Percentiles rank a stretch among this genome's conserved stretches.
phyloP scores from a whole-genome alignment of 371 early-diverging fungal species.

The Apophysomyces ossiformis region DNA sequence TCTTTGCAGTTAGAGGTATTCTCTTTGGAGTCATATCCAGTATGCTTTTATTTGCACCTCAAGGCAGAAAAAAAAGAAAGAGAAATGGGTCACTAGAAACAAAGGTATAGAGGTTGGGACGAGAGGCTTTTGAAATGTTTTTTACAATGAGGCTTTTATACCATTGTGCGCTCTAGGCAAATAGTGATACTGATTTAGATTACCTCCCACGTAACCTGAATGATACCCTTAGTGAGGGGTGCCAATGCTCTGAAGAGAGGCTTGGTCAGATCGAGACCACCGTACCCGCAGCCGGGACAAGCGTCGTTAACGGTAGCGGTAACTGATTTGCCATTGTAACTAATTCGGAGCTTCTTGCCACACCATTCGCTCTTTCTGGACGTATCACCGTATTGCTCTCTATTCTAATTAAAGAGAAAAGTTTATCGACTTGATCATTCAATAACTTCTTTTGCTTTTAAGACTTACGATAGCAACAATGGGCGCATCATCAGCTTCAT shows the following conservation, averaged over 20 bases:
- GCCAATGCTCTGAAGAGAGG: constrained; percentile 27
- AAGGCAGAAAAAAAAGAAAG: constrained; percentile 21
- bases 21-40: too few relatives aligned
- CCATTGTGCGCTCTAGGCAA: background rate
- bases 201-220: constrained; percentile 30
- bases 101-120: too few relatives aligned
- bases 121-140: background rate
- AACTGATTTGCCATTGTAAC: constrained; percentile 23
- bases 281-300: constrained; percentile 36
- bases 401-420: constrained; percentile 18
- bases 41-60: constrained; percentile 15
- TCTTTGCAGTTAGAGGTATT: constrained; percentile 10
- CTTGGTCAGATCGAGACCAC: constrained; percentile 31
- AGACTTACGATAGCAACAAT: constrained; percentile 35
- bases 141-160: background rate
- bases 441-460: background rate
- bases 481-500: constrained; percentile 26
- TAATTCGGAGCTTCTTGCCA: constrained; percentile 31
- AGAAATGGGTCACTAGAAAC: background rate
- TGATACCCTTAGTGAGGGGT: constrained; percentile 24
- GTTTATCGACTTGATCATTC: too few relatives aligned
- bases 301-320: constrained; percentile 35
- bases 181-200: constrained; percentile 12
- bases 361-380: constrained; percentile 31
- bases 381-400: constrained; percentile 27